phyloP scores from a whole-genome alignment of 495 filamentous ascomycete genomes.

The Neurospora tetraspora region DNA sequence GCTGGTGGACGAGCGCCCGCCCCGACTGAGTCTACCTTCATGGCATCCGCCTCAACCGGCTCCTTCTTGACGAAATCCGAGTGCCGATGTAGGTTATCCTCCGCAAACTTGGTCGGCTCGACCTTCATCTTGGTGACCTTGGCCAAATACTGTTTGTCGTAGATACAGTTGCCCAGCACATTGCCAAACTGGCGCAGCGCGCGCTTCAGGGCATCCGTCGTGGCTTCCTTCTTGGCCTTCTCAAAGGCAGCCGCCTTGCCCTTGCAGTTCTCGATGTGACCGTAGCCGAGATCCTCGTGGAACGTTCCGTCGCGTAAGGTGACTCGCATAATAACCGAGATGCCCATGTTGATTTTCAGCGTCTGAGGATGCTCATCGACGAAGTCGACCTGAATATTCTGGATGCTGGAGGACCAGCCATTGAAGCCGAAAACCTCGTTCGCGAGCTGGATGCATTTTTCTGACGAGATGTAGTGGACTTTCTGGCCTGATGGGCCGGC shows the following conservation, averaged over 20 bases:
- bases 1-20: slow-evolving; percentile 13
- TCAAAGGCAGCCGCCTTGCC: slow-evolving; percentile 90
- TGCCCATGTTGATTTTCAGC: slow-evolving; percentile 66
- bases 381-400: slow-evolving; percentile 84
- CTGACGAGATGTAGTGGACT: slow-evolving; percentile 82
- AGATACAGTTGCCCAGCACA: slow-evolving; percentile 91
- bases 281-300: slow-evolving; percentile 95
- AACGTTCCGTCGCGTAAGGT: slow-evolving; percentile 85
- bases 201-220: slow-evolving; percentile 87
- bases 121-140: slow-evolving; percentile 78
- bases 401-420: slow-evolving; percentile 88
- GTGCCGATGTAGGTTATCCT: slow-evolving; percentile 70
- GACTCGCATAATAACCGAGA: slow-evolving; percentile 82
- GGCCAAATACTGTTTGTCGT: slow-evolving; percentile 85
- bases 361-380: slow-evolving; percentile 48
- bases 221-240: slow-evolving; percentile 96
- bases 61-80: slow-evolving; percentile 58
- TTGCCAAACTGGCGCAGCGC: slow-evolving; percentile 90
- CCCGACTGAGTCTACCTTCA: neutral
- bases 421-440: slow-evolving; percentile 99
- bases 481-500: slow-evolving; percentile 71
- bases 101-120: slow-evolving; percentile 56
- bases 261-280: slow-evolving; percentile 90
- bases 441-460: slow-evolving; percentile 90
- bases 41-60: slow-evolving; percentile 19